A percentile compares a stretch with the other conserved stretches of the same genome.
Conservation (phyloP, 2,329 filamentous ascomycete genomes). For the Colletotrichum lupini region DNA sequence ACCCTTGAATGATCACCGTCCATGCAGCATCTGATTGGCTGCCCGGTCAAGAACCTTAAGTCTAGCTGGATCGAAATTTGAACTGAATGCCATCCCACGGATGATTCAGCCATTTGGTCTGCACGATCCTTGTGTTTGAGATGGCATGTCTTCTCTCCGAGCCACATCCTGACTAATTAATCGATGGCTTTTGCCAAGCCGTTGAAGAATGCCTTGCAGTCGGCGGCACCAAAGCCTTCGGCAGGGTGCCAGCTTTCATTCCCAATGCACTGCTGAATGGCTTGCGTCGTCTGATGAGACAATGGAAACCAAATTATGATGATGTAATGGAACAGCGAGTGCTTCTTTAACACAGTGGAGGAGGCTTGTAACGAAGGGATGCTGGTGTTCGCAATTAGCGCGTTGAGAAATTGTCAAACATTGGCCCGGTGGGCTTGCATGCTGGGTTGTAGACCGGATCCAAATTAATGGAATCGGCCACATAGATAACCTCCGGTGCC, state of each 20-base stretch:
- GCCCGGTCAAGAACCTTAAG: neutral
- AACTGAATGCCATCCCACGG: slow-evolving; percentile 1
- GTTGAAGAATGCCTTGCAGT: neutral
- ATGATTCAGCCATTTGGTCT: neutral
- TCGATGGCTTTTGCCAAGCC: neutral
- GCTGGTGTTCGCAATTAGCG: neutral
- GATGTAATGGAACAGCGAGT: neutral
- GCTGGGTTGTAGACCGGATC: neutral
- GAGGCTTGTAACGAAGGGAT: neutral
- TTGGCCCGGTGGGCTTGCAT: neutral
- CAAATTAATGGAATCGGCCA: neutral
- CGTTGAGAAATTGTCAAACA: neutral
- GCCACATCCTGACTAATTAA: slow-evolving; percentile 1
- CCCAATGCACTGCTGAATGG: neutral
- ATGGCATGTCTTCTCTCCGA: slow-evolving; percentile 1
- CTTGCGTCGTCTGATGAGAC: neutral
- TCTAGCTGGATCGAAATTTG: neutral
- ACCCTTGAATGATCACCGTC: neutral
- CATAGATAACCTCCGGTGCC: neutral
- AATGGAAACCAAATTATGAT: neutral
- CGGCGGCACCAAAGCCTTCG: neutral
- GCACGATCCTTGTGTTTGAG: neutral
- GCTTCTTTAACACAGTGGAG: neutral
- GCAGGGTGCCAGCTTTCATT: neutral
- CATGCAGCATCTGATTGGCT: slow-evolving; percentile 5